Evolutionary conservation across 169 alveolate genomes (phyloP).

Genomic region (Cryptosporidium meleagridis): DNA sequence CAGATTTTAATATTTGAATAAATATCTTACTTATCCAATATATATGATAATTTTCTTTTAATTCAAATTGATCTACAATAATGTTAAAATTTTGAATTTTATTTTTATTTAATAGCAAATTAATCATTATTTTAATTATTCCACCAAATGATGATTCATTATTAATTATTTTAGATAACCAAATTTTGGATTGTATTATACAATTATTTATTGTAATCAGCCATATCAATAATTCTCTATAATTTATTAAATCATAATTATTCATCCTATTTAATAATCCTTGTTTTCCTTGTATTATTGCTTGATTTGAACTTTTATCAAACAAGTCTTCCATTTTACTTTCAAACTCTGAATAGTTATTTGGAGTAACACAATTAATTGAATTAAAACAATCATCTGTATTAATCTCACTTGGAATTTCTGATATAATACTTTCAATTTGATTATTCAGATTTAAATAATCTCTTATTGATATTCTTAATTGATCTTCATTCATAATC

Average conservation of each 20-base stretch:
- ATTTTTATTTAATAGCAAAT: constrained; percentile 6
- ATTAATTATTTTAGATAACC: constrained; percentile 32
- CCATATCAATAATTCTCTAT: constrained; percentile 39
- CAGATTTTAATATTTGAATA: neutral
- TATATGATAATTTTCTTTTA: constrained; percentile 36
- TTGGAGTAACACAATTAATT: constrained; percentile 14
- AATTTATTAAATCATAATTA: constrained; percentile 10
- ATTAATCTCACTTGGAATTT: constrained; percentile 26
- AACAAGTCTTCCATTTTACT: neutral
- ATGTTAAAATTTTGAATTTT: neutral
- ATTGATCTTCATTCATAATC: constrained; percentile 43
- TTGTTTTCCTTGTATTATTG: neutral
- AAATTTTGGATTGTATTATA: constrained; percentile 19
- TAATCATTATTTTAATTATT: neutral
- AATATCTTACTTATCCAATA: constrained; percentile 45
- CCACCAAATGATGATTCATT: neutral
- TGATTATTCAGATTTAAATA: constrained; percentile 10
- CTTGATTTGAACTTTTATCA: neutral
- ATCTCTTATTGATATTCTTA: constrained; percentile 46
- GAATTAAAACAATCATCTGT: constrained; percentile 13
- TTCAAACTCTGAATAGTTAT: neutral
- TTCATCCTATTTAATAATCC: neutral
- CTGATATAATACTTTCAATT: constrained; percentile 6
- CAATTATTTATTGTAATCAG: constrained; percentile 57
- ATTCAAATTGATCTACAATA: neutral